Evolutionary conservation across 1,284 basidiomycete species (phyloP), one percentile per base, ranked within the genome.

Genomic region (Melanopsichium pennsylvanicum): DNA sequence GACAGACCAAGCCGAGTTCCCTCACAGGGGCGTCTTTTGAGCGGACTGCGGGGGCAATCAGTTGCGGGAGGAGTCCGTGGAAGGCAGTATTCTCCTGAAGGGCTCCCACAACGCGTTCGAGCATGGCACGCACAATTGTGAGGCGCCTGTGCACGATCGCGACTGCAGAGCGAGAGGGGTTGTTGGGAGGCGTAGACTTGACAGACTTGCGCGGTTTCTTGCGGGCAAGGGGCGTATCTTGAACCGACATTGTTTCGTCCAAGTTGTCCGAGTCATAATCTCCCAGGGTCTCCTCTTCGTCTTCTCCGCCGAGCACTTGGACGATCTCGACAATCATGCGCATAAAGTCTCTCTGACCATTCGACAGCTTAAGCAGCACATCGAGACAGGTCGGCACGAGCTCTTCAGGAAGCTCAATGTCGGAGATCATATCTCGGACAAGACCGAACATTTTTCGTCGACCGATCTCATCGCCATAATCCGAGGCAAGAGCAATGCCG

Each of bases 381-480:
- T 98, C 95, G 38, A 97, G 84, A 79, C 91, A 93, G 9, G 85
- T 86, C 7, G 90, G 87, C 39, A 97, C 88, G 10, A 97, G 85
- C 3, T 85, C 83, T 32, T 90, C 87, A 0, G 94, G 93, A 0
- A 97, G 85, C 12, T 86, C 84, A 10, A 89, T 87, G 78, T 94
- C 89, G 1, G 89, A 88, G 19, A 97, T 86, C 75, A 80, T 79
- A 15, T 80, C 75, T 26, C 79, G 68, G 10, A 81, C 74, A 6
- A 80, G 60, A 34, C 56, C 61, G 76, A 95, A 95, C 85, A 96
- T 91, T 83, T 93, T 94, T 58, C 94, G 84, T 55, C 95, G 83
- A 9, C 96, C 94, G 74, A 94, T 93, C 82, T 98, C 93, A 82
- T 98, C 96, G 25, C 88, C 88, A 73, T 94, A 97, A 82, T 97